phyloP scores from a whole-genome alignment of 805 yeast species.

The Saccharomyces eubayanus region DNA sequence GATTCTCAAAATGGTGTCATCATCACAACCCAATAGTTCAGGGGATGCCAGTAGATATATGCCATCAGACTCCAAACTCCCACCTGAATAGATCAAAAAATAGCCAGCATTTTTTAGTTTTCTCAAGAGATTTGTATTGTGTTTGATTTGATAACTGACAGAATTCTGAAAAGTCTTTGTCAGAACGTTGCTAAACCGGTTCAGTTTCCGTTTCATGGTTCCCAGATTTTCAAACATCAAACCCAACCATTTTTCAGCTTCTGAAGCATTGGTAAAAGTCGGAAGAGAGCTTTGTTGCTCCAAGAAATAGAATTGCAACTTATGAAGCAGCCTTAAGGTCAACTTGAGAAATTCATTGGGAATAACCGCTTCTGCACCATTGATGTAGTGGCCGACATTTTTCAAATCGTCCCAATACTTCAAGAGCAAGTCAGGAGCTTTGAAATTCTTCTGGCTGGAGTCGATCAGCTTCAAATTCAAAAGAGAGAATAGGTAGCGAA shows the following conservation, averaged over 20 bases:
- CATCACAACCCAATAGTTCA: constrained; percentile 33
- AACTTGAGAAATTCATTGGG: constrained; percentile 67
- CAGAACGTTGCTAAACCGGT: constrained; percentile 64
- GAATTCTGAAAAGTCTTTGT: constrained; percentile 69
- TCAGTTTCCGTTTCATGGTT: constrained; percentile 68
- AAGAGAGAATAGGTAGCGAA: constrained; percentile 59
- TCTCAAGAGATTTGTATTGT: constrained; percentile 45
- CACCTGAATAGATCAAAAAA: constrained; percentile 65
- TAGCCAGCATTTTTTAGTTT: constrained; percentile 59
- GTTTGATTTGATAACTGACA: constrained; percentile 48
- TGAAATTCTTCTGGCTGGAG: constrained; percentile 62
- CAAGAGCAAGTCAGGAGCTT: constrained; percentile 86
- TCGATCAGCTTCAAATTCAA: constrained; percentile 72
- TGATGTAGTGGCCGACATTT: constrained; percentile 67
- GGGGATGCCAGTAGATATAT: constrained; percentile 70
- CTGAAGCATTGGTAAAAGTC: constrained; percentile 31
- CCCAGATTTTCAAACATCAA: constrained; percentile 65
- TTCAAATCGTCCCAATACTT: constrained; percentile 72
- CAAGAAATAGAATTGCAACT: constrained; percentile 62
- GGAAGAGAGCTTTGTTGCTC: constrained; percentile 64
- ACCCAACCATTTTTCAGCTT: constrained; percentile 56
- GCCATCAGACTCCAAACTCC: constrained; percentile 60
- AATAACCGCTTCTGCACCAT: constrained; percentile 71
- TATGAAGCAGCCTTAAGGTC: constrained; percentile 56
- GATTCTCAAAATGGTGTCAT: constrained; percentile 37